Base-by-base conservation (phyloP, 1,284 basidiomycete species). In the Ceratobasidium sp. region DNA sequence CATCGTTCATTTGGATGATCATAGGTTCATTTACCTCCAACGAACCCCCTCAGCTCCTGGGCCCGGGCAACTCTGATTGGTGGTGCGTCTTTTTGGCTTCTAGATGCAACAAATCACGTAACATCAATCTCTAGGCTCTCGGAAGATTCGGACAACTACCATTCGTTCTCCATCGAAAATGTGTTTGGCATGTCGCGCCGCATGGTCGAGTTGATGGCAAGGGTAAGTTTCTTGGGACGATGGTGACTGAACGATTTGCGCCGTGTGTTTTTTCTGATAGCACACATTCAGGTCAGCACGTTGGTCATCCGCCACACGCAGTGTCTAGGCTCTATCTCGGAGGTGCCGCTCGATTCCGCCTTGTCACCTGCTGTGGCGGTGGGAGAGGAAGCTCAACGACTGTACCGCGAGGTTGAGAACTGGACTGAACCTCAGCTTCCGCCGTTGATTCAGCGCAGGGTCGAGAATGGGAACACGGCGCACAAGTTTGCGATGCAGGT, bases 151-250 rank as follows among this genome's bases (percentile, higher is more conserved):
- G 81, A 81, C 79, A 81, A 83, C 77, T 82, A 85, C 82, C 82
- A 84, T 81, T 79, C 82, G 79, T 80, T 85, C 83, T 83, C 84
- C 76, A 85, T 87, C 37, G 88, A 89, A 81, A 86, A 84, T 80
- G 85, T 86, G 76, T 86, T 87, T 80, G 88, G 87, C 76, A 85
- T 85, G 81, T 86, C 81, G 51, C 82, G 82, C 67, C 76, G 79
- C 46, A 82, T 84, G 66, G 80, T 85, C 13, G 81, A 82, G 46
- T 68, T 83, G 68, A 81, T 84, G 67, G 82, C 83, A 57, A 78
- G 82, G 79, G 83, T 84, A 71, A 25, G 68, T 77, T 29, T 37
- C 70, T 57, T 49, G 40, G 13, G 46, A 29, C 32, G 54, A 40
- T 56, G 17, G 40, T 22, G 17, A 64, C 70, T 37, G 37, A 17